phyloP scores from a whole-genome alignment of 805 yeast genomes.

The Ogataea parapolymorpha region DNA sequence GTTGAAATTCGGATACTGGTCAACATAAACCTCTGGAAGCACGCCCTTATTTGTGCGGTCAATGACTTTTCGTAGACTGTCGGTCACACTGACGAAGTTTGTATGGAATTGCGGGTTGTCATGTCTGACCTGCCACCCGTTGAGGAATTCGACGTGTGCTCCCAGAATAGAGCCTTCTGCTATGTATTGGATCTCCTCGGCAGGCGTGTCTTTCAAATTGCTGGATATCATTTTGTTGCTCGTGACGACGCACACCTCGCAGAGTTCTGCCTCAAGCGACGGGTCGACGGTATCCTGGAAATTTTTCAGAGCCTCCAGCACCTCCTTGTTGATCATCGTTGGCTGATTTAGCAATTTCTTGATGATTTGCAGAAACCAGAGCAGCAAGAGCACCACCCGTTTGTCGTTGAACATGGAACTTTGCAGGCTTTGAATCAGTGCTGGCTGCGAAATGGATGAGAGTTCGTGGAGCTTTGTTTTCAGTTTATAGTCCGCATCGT shows the following conservation, averaged over 20 bases:
- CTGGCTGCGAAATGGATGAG: constrained; percentile 17
- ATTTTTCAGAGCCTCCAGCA: constrained; percentile 7
- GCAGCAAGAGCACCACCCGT: constrained; percentile 24
- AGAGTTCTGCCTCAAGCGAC: constrained; percentile 12
- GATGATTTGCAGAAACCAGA: constrained; percentile 31
- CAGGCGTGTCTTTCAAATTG: constrained; percentile 6
- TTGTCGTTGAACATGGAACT: constrained; percentile 29
- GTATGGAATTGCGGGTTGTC: constrained; percentile 27
- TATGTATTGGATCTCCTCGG: constrained; percentile 8
- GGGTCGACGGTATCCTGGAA: constrained; percentile 20
- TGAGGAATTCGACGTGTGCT: constrained; percentile 31
- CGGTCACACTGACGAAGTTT: constrained; percentile 28
- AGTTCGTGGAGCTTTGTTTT: constrained; percentile 17
- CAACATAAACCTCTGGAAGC: constrained; percentile 15
- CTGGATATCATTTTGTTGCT: constrained; percentile 25
- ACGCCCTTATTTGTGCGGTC: constrained; percentile 26
- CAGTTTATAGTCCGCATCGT: constrained; percentile 13
- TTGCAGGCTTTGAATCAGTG: constrained; percentile 16
- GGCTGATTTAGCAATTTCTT: constrained; percentile 28
- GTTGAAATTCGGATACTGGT: constrained; percentile 23
- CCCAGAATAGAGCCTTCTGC: constrained; percentile 22
- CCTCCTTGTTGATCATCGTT: constrained; percentile 15
- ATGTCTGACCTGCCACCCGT: constrained; percentile 33
- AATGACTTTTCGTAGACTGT: constrained; percentile 19
- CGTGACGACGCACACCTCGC: constrained; percentile 28